Base-by-base conservation (phyloP, 2,329 filamentous ascomycete genomes). In the Colletotrichum kahawae region DNA sequence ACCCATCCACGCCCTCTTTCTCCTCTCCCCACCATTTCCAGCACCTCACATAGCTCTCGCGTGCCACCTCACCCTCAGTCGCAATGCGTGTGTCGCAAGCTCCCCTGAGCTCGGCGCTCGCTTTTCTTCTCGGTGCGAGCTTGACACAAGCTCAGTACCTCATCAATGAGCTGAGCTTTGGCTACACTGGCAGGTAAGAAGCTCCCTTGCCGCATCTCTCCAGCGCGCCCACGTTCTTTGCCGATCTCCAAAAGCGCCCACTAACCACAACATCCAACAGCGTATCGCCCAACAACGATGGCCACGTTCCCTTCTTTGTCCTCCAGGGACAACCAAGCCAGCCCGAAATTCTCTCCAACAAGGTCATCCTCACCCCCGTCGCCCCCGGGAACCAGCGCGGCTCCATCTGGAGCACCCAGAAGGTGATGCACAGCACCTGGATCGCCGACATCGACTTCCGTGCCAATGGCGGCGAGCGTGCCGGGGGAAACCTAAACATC, bases 331-430 rank as follows among this genome's bases (percentile, higher is more conserved):
- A 86, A 59, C 95, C 91, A 33, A 82, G 86, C 77, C 79, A 84
- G 43, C 91, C 92, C 78, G 90, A 93, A 80, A 84, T 93, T 75
- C 91, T 98, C 75, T 98, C 95, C 78, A 96, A 98, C 88, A 95
- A 96, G 83, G 82, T 98, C 75, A 94, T 99, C 82, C 91, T 99
- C 72, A 99, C 97, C 2, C 96, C 97, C 13, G 93, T 95, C 16
- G 93, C 92, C 64, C 95, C 95, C 7, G 97, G 97, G 70, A 95
- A 95, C 85, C 93, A 94, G 81, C 92, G 95, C 82, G 95, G 95
- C 76, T 93, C 94, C 65, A 83, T 97, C 79, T 99, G 97, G 96
- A 89, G 93, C 36, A 92, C 95, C 77, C 83, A 88, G 74, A 81
- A 89, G 38, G 88, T 94, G 64, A 84, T 91, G 79, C 87, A 93